Conservation (phyloP, 345 rosid genomes). For the Sisymbrium altissimum region DNA sequence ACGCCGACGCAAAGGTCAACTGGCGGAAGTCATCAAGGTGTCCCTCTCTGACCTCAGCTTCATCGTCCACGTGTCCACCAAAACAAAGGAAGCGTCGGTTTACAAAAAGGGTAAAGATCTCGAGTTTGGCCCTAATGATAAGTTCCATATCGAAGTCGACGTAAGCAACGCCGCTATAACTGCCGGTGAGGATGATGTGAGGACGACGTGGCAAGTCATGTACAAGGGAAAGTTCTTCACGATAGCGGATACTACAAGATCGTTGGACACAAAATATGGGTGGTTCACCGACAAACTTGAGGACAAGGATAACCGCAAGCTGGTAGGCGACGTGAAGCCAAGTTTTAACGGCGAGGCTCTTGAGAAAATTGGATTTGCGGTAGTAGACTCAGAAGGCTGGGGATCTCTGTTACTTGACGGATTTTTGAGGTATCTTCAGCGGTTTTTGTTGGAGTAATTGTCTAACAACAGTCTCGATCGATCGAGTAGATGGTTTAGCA, state of each 20-base stretch:
- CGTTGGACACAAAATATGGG: background rate
- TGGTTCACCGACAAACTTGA: constrained; percentile 12
- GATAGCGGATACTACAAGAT: background rate
- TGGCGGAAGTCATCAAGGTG: background rate
- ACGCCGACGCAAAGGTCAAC: constrained; percentile 7
- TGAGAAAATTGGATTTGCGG: constrained; percentile 1
- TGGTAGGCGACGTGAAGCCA: background rate
- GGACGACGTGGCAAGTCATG: constrained; percentile 8
- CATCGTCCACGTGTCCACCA: background rate
- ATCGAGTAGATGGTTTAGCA: background rate
- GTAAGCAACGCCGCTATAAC: background rate
- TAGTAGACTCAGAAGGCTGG: background rate
- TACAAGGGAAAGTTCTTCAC: background rate
- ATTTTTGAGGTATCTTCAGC: constrained; percentile 8
- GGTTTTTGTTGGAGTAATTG: background rate
- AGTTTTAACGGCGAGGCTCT: constrained; percentile 5
- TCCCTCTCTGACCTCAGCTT: constrained; percentile 15
- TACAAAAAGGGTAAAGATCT: constrained; percentile 9
- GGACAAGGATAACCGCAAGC: background rate
- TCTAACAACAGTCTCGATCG: background rate
- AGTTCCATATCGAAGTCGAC: constrained; percentile 20
- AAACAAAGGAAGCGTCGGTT: background rate
- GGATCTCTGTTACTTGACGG: background rate
- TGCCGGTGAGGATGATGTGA: background rate
- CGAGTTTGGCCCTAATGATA: background rate